These are phyloP conservation scores for Panus rudis DNA, from an alignment of 768 basidiomycete species.

Conservation along the genomic window DNA sequence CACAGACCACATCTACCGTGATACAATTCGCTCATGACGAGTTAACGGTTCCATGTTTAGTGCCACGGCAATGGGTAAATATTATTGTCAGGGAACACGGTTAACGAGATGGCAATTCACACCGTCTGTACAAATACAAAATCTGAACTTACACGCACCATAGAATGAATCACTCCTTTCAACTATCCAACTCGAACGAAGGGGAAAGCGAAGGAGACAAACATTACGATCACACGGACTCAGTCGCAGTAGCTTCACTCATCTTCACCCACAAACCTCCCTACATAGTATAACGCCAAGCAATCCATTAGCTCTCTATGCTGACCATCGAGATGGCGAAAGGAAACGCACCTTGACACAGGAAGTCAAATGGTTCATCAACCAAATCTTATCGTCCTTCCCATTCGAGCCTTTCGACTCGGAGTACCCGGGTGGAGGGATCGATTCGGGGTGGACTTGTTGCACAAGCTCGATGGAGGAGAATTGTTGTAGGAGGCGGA, in stretches of 20 bases:
- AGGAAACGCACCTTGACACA: conserved; percentile 30
- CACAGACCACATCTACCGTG: too few species aligned
- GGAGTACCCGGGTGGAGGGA: conserved; percentile 14
- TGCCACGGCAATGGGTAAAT: too few species aligned
- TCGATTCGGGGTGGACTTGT: conserved; percentile 19
- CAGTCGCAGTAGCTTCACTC: conserved; percentile 16
- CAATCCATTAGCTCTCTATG: neutral
- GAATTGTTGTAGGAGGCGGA: conserved; percentile 47
- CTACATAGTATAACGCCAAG: conserved; percentile 15
- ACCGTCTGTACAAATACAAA: too few species aligned
- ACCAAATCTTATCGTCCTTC: conserved; percentile 27
- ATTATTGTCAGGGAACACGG: too few species aligned
- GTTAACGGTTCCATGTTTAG: too few species aligned
- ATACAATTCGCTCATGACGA: too few species aligned
- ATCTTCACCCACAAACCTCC: conserved; percentile 43
- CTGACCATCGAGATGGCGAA: neutral
- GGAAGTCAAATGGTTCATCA: conserved; percentile 31
- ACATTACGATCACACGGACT: neutral
- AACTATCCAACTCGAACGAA: too few species aligned
- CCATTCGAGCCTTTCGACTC: conserved; percentile 12
- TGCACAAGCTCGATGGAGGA: conserved; percentile 20
- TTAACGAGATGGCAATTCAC: too few species aligned
- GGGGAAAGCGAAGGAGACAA: too few species aligned
- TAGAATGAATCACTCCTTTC: too few species aligned
- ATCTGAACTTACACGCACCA: too few species aligned